A percentile compares a stretch with the other conserved stretches of the same genome.
Conservation (phyloP, 768 basidiomycete genomes). For the Podaxis pistillaris region DNA sequence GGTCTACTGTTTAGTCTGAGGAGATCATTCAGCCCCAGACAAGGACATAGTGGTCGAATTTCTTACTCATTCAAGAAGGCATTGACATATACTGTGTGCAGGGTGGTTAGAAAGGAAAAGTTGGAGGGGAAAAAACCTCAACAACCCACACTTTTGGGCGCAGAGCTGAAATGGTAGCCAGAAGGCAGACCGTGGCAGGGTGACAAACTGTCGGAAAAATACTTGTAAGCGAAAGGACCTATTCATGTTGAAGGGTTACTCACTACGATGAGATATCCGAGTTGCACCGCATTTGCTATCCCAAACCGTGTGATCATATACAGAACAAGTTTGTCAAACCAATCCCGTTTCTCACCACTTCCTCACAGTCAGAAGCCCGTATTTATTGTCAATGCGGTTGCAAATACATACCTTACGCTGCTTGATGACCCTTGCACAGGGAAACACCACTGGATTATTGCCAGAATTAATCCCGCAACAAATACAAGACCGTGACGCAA, state of each 20-base stretch:
- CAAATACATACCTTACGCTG: neutral
- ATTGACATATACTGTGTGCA: constrained; percentile 1
- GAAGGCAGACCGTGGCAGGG: constrained; percentile 19
- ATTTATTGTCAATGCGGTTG: neutral
- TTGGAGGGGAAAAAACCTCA: neutral
- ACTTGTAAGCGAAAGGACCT: neutral
- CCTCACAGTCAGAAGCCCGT: neutral
- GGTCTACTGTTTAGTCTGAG: constrained; percentile 7
- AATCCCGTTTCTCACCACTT: neutral
- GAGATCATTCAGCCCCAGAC: neutral
- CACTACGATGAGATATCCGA: constrained; percentile 13
- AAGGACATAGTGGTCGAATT: neutral
- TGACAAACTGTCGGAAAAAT: constrained; percentile 18
- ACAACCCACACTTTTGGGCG: constrained; percentile 22
- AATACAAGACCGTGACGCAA: neutral
- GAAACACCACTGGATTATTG: neutral
- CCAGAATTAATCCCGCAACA: neutral
- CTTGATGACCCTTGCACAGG: neutral
- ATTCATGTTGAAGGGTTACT: constrained; percentile 1
- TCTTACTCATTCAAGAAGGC: constrained; percentile 9
- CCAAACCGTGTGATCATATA: constrained; percentile 19
- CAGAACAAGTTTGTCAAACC: constrained; percentile 21
- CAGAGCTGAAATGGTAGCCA: constrained; percentile 29
- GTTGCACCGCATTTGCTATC: constrained; percentile 19
- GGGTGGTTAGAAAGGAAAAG: neutral